Base-by-base conservation (phyloP, 176 grass and related monocot genomes). In the Aegilops speltoides region DNA sequence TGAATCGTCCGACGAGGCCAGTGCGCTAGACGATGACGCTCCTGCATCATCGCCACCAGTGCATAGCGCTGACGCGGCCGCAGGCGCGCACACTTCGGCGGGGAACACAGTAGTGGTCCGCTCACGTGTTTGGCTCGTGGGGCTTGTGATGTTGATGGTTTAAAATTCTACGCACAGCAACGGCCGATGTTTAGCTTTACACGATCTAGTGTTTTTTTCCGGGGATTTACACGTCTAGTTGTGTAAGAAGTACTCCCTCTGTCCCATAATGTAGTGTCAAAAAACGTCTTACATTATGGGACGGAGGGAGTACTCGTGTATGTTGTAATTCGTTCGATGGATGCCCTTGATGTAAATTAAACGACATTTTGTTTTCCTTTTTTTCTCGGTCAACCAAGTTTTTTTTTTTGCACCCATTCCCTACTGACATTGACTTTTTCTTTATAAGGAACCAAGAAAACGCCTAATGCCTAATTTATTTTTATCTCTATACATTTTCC, bases 121-220 rank as follows among this genome's bases (percentile, higher is more conserved):
- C 29, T 45, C 85, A 52, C 8, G 80, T 17, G 23, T 87, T 10
- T 40, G 79, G 52, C 31, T 91, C 54, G 73, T 87, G 40, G 85
- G 85, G 26, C 85, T 91, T 37, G 24, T 87, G 19, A n/a, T 91
- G 59, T 11, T 74, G 16, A 48, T 84, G 5, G 31, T 84, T 14
- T 75, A 14, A 75, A 72, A 45, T 52, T 52, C 15, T 17, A 52
- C 48, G 48, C 48, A 17, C 5, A 17, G 15, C 48, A 16, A 17
- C 15, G 48, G 16, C 50, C 50, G 61, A 43, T 43, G 26, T 8
- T 40, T 71, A 73, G 68, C 10, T 41, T 72, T 72, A 54, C 50
- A 54, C 48, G 43, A n/a, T 46, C 43, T 46, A 46, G 12, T 12
- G 13, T 14, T 40, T 10, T 46, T 46, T 46, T 46, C 3, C 10